These are phyloP conservation scores for Clitopilus hobsonii DNA, from an alignment of 768 basidiomycete genomes.

Conservation along the genomic window DNA sequence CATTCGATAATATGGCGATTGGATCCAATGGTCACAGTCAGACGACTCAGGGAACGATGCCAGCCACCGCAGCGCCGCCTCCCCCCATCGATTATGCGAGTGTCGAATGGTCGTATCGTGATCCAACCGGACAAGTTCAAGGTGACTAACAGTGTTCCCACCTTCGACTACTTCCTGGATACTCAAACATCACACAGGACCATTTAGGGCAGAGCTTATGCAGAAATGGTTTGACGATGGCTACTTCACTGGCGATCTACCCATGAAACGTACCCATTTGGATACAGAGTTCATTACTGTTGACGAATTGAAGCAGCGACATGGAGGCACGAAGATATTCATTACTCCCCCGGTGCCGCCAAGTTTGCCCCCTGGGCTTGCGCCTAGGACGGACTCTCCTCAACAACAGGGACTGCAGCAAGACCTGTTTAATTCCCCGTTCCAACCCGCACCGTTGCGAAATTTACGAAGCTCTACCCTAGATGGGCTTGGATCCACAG, in stretches of 20 bases:
- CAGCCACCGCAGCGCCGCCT: conserved; percentile 32
- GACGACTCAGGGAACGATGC: conserved; percentile 5
- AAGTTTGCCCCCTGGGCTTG: conserved; percentile 53
- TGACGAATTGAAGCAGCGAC: conserved; percentile 48
- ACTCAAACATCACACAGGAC: conserved; percentile 45
- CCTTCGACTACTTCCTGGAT: conserved; percentile 1
- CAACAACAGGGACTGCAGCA: conserved; percentile 36
- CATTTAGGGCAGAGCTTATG: conserved; percentile 86
- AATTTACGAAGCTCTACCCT: conserved; percentile 58
- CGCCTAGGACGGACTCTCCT: conserved; percentile 45
- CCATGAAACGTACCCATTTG: conserved; percentile 75
- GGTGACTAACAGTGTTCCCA: conserved; percentile 38
- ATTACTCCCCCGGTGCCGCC: conserved; percentile 42
- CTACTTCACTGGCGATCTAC: conserved; percentile 79
- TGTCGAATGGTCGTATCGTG: conserved; percentile 89
- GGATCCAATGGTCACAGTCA: conserved; percentile 11
- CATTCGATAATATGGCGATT: conserved; percentile 12
- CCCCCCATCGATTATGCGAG: conserved; percentile 48
- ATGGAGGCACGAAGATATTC: conserved; percentile 57
- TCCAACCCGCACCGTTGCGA: conserved; percentile 64
- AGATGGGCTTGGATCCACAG: conserved; percentile 58
- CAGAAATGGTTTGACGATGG: conserved; percentile 92
- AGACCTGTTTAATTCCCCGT: conserved; percentile 47
- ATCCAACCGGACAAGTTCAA: conserved; percentile 89
- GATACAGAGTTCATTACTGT: conserved; percentile 69